phyloP scores from a whole-genome alignment of 176 grass and related monocot genomes.

The Eleusine coracana region DNA sequence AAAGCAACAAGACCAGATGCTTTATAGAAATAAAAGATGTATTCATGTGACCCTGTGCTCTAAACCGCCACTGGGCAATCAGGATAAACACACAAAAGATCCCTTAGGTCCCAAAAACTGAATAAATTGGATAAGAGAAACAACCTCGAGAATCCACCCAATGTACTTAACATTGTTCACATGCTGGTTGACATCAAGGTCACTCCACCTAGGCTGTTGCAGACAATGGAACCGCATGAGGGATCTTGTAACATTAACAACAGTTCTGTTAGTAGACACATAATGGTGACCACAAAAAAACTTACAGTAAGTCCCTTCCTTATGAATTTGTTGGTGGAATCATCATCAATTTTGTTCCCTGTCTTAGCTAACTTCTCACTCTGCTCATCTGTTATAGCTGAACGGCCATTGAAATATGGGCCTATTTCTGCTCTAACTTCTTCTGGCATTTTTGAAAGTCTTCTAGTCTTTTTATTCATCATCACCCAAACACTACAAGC shows the following conservation, averaged over 20 bases:
- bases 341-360: background rate
- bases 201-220: conserved; percentile 47
- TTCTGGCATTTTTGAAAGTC: conserved; percentile 64
- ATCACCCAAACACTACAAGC: conserved; percentile 64
- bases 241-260: background rate
- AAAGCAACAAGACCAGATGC: background rate
- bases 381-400: conserved; percentile 54
- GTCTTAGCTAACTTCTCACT: background rate
- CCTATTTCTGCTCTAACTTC: conserved; percentile 71
- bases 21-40: background rate
- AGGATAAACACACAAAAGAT: background rate
- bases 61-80: background rate
- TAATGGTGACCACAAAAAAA: background rate
- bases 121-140: background rate
- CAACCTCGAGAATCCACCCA: conserved; percentile 60
- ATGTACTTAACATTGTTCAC: conserved; percentile 68
- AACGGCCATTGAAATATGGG: conserved; percentile 55
- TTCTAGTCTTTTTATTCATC: conserved; percentile 75
- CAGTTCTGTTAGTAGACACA: background rate
- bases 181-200: conserved; percentile 64
- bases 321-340: background rate
- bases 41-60: background rate
- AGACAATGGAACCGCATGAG: background rate
- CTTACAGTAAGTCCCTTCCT: conserved; percentile 4
- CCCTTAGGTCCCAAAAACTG: background rate